Percentiles rank a stretch among this genome's conserved stretches.
phyloP scores from a whole-genome alignment of 257 asterid species.

The Scutellaria barbata region DNA sequence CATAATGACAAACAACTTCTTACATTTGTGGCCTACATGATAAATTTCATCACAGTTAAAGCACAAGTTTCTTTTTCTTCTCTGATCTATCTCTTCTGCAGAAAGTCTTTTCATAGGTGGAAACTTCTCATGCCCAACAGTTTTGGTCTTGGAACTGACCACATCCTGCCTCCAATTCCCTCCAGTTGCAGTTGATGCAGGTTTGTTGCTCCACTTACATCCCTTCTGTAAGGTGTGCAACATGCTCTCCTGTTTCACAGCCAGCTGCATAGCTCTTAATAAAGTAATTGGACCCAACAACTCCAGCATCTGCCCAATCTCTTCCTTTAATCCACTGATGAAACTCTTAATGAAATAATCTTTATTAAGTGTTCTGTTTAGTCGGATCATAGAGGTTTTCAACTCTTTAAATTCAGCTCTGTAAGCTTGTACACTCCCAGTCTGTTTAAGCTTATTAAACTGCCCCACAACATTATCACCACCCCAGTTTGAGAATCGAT shows the following conservation, averaged over 20 bases:
- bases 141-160: too few relatives aligned
- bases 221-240: not conserved
- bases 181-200: not conserved
- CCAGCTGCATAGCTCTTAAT: not conserved
- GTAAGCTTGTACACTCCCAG: not conserved
- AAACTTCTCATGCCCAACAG: not conserved
- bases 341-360: not conserved
- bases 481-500: too few relatives aligned
- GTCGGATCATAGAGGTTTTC: not conserved
- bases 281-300: not conserved
- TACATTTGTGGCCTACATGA: not conserved
- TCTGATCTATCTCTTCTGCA: not conserved
- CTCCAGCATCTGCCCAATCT: not conserved
- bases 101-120: not conserved
- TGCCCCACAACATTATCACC: not conserved
- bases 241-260: not conserved
- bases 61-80: not conserved
- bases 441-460: not conserved
- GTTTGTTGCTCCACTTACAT: not conserved
- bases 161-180: too few relatives aligned
- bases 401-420: not conserved
- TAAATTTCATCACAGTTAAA: conserved; percentile 8
- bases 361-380: not conserved
- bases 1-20: not conserved
- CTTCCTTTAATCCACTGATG: not conserved